Conservation (phyloP, 2,329 filamentous ascomycete species). For the Cladophialophora exuberans region DNA sequence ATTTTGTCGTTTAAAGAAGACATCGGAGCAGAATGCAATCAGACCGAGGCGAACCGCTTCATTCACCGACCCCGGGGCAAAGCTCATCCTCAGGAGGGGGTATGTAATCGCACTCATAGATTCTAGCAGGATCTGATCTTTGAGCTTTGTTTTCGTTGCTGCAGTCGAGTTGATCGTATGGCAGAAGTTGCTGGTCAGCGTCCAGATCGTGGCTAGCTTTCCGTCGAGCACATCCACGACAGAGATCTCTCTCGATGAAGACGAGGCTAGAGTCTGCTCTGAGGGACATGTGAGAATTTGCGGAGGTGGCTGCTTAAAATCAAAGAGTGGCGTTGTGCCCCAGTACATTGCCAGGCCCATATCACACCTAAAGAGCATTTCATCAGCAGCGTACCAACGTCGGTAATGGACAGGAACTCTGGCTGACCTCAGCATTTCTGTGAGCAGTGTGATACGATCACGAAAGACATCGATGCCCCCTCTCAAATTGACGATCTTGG, state of each 20-base stretch:
- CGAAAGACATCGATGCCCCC: conserved; percentile 41
- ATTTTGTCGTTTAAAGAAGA: conserved; percentile 45
- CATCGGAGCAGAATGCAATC: conserved; percentile 41
- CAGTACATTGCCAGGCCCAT: conserved; percentile 35
- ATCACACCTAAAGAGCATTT: conserved; percentile 31
- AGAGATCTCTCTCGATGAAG: conserved; percentile 20
- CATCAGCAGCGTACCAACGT: not conserved
- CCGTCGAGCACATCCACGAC: conserved; percentile 15
- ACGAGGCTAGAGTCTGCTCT: conserved; percentile 26
- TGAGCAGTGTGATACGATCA: conserved; percentile 40
- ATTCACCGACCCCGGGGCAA: conserved; percentile 34
- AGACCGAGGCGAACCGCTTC: conserved; percentile 47
- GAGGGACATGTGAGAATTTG: conserved; percentile 5
- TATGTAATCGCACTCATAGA: conserved; percentile 48
- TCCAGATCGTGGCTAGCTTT: conserved; percentile 34
- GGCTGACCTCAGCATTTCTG: conserved; percentile 41
- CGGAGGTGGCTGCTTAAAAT: conserved; percentile 24
- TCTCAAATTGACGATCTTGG: conserved; percentile 44
- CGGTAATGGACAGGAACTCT: not conserved
- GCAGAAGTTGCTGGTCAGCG: conserved; percentile 34
- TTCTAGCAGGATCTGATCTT: conserved; percentile 33
- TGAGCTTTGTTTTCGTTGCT: conserved; percentile 29
- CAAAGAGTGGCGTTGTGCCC: conserved; percentile 33
- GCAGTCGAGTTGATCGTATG: conserved; percentile 35
- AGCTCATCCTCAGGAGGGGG: conserved; percentile 42